Evolutionary conservation across 225 moss, liverwort and hornwort species (phyloP).

Genomic region (Marchantia polymorpha): DNA sequence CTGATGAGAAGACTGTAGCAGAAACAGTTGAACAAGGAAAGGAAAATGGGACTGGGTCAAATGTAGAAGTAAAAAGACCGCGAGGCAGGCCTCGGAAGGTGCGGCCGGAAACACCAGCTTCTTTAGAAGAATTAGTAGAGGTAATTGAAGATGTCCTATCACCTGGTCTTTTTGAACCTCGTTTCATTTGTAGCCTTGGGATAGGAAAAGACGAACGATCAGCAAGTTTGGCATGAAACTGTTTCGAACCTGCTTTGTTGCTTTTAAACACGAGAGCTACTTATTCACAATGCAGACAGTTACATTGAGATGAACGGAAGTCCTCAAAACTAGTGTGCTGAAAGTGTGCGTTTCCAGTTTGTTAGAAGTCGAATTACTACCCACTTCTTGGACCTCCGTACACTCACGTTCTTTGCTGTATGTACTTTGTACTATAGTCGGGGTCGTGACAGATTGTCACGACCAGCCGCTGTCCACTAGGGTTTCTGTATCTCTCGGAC

Average conservation of each 20-base stretch:
- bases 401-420: no score
- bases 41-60: not conserved
- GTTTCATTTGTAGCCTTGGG: not conserved
- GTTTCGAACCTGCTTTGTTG: no score
- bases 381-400: no score
- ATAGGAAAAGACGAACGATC: not conserved
- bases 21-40: conserved; percentile 13
- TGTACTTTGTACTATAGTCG: no score
- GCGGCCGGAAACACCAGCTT: not conserved
- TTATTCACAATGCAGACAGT: not conserved
- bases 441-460: no score
- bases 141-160: not conserved
- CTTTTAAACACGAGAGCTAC: no score
- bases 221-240: not conserved
- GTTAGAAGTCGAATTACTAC: no score
- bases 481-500: no score
- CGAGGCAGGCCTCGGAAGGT: conserved; percentile 25
- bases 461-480: no score
- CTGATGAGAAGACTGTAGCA: conserved; percentile 3
- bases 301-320: not conserved
- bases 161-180: not conserved
- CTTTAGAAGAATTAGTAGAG: conserved; percentile 2
- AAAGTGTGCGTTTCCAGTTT: no score
- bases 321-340: not conserved
- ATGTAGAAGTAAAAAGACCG: conserved; percentile 14